Base-by-base conservation (phyloP, 768 basidiomycete species). In the Kockovaella imperatae region DNA sequence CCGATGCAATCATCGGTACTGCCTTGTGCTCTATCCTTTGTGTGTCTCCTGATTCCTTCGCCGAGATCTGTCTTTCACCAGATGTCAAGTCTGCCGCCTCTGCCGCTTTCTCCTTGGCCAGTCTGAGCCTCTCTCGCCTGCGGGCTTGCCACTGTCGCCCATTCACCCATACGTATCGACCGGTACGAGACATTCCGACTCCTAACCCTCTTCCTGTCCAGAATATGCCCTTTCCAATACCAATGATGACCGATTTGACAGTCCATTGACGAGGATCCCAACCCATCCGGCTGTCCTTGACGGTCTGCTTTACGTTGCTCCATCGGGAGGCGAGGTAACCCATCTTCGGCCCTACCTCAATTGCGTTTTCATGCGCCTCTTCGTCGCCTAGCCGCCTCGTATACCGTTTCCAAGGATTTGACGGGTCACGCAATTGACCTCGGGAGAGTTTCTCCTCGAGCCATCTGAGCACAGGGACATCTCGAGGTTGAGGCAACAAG, bases 381-480 rank as follows among this genome's bases (percentile, higher is more conserved):
- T n/a, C n/a, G n/a, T n/a, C n/a, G n/a, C n/a, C n/a, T n/a, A n/a
- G n/a, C n/a, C n/a, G n/a, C n/a, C n/a, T n/a, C n/a, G 58, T 29
- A 29, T 50, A 57, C 32, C 51, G 20, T 18, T 38, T 26, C 46
- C 56, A 57, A 30, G 60, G 47, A 14, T 35, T 29, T 17, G 18
- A 11, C 3, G 43, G 38, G 13, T 40, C 30, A 17, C 29, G 26
- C 32, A 52, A 15, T 17, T 40, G 42, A 6, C 53, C 49, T 10
- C 53, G 41, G 2, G 60, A 38, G 20, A 66, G 52, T n/a, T 23
- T 49, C 3, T 53, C 34, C 43, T 72, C 71, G n/a, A 71, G 18
- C 49, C 58, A 62, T n/a, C 69, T 57, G 2, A 72, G 51, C 2
- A 63, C 14, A 1, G 67, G 47, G 14, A 68, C 67, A 41, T 72